A percentile compares a stretch with the other conserved stretches of the same genome.
Evolutionary conservation across 306 rosid species (phyloP).

Genomic region (Castanopsis chinensis): DNA sequence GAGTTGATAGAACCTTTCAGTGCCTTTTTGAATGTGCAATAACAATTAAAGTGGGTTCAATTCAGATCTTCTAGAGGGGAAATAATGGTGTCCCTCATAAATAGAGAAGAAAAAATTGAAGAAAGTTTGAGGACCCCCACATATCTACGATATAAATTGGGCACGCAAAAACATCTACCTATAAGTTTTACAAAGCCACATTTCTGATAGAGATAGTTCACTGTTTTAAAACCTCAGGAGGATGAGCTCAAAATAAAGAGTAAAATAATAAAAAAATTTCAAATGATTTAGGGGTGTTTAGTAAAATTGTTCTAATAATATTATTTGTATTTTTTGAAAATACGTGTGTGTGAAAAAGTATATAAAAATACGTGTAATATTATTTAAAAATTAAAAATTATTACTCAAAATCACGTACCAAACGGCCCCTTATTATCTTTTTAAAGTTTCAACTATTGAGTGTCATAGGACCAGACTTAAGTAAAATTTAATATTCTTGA

Average conservation of each 20-base stretch:
- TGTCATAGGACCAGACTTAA: too few relatives aligned
- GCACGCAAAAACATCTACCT: slow-evolving; percentile 10
- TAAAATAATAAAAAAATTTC: too few relatives aligned
- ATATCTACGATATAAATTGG: slow-evolving; percentile 2
- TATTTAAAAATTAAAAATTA: too few relatives aligned
- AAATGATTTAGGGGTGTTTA: too few relatives aligned
- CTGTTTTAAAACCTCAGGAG: background rate
- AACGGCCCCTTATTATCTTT: too few relatives aligned
- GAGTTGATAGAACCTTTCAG: background rate
- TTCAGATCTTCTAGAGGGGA: slow-evolving; percentile 27
- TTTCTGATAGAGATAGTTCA: background rate
- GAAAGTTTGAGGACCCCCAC: slow-evolving; percentile 25
- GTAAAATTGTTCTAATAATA: too few relatives aligned
- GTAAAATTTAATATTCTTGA: too few relatives aligned
- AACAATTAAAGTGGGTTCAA: slow-evolving; percentile 38
- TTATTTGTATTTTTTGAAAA: too few relatives aligned
- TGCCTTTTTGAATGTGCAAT: slow-evolving; percentile 12
- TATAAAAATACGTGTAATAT: too few relatives aligned
- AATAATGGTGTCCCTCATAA: slow-evolving; percentile 31
- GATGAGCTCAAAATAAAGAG: background rate
- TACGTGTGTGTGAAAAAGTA: too few relatives aligned
- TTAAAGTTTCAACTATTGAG: too few relatives aligned
- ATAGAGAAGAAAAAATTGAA: slow-evolving; percentile 20
- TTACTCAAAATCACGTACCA: too few relatives aligned
- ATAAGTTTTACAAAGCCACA: background rate